Evolutionary conservation across 2,329 filamentous ascomycete species (phyloP), one percentile per base, ranked within the genome.

Genomic region (Zymoseptoria tritici): DNA sequence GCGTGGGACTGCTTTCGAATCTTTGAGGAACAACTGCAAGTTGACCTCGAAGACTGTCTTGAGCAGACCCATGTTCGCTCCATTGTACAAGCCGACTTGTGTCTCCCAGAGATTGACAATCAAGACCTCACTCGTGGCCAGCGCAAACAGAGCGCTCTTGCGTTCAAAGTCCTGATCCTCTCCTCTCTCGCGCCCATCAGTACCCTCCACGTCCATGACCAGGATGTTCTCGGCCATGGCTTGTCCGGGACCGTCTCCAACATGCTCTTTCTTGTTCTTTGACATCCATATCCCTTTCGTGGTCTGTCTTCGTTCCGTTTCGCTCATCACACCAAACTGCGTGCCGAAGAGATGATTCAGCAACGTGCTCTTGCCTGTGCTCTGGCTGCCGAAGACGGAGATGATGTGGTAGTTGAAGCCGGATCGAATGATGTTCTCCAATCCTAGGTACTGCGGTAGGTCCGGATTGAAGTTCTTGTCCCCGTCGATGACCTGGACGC

Each of bases 271-370:
- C 80, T 96, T 96, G 78, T 97, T 97, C 80, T 96, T 96, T 65
- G 92, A 96, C 88, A 99, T 88, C 94, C 94, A 99, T 74, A 99
- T 99, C 72, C 94, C 94, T 80, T 97, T 99, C 52, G 94, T 99
- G 0, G 94, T 99, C 81, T 99, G 94, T 63, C 91, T 87, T 65
- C 94, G 85, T 75, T 97, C 91, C 63, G 86, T 83, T 81, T 99
- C 94, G 69, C 91, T 90, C 94, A 99, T 99, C 73, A 99, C 93
- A 67, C 91, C 93, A 79, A 99, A 99, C 59, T 92, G 83, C 67
- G 94, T 99, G 64, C 91, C 90, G 74, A 99, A 99, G 59, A 99
- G 86, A 76, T 93, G 83, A 79, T 99, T 99, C 65, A 99, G 85
- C 52, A 99, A 83, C 5, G 94, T 99, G 52, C 94, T 97, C 79